These are phyloP conservation scores for Aspergillus eucalypticola DNA, from an alignment of 2,329 filamentous ascomycete genomes.

Conservation along the genomic window DNA sequence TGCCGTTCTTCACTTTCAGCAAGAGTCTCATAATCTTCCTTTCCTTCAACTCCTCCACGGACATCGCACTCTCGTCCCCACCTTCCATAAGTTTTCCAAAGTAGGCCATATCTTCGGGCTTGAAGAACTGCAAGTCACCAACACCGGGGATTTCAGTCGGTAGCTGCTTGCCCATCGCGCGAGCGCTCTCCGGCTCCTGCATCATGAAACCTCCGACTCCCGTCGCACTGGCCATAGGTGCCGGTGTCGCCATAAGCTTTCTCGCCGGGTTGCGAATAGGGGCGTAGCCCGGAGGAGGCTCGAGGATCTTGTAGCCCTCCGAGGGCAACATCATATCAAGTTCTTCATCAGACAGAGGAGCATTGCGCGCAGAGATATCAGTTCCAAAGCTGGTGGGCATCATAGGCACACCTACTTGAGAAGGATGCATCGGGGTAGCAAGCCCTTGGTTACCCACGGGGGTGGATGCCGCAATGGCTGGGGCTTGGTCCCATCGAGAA, in stretches of 20 bases:
- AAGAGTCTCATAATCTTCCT: slow-evolving; percentile 97
- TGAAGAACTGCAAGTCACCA: slow-evolving; percentile 96
- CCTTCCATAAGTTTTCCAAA: slow-evolving; percentile 97
- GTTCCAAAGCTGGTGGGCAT: slow-evolving; percentile 70
- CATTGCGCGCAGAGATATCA: slow-evolving; percentile 77
- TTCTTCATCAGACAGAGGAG: slow-evolving; percentile 86
- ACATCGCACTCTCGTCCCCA: slow-evolving; percentile 85
- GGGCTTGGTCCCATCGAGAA: slow-evolving; percentile 91
- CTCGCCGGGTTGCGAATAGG: slow-evolving; percentile 75
- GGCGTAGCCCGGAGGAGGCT: slow-evolving; percentile 88
- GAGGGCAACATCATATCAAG: slow-evolving; percentile 86
- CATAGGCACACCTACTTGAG: slow-evolving; percentile 56
- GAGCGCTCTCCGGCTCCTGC: slow-evolving; percentile 86
- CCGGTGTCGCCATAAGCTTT: slow-evolving; percentile 71
- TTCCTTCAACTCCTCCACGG: slow-evolving; percentile 94
- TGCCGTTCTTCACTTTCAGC: slow-evolving; percentile 98
- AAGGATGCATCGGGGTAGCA: slow-evolving; percentile 74
- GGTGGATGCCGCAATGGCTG: slow-evolving; percentile 65
- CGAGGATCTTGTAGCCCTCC: slow-evolving; percentile 89
- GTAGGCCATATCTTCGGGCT: slow-evolving; percentile 97
- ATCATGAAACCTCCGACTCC: slow-evolving; percentile 85
- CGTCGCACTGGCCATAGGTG: slow-evolving; percentile 61
- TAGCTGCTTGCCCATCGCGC: slow-evolving; percentile 82
- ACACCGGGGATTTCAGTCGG: slow-evolving; percentile 95
- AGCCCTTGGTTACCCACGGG: slow-evolving; percentile 73